Base-by-base conservation (phyloP, 306 rosid species). In the Vigna nakashimae region DNA sequence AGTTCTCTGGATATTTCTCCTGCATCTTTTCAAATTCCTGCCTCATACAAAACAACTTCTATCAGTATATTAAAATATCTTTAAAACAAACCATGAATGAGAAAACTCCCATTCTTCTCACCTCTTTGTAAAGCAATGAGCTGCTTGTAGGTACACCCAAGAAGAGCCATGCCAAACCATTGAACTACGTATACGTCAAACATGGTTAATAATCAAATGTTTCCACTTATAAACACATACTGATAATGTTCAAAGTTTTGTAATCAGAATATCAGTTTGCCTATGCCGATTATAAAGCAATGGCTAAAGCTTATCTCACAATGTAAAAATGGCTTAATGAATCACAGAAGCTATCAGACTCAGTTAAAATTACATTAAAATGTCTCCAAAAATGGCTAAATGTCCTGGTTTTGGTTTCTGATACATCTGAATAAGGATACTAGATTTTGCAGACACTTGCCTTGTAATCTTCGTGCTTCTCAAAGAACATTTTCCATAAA, bases 121-220 rank as follows among this genome's bases (percentile, higher is more conserved):
- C 95, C 93, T 92, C 97, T 78, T 92, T 92, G 69, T 92, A 92
- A 36, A 92, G 95, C 69, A 92, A 84, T 65, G 97, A 92, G 89
- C 90, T 92, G 74, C 95, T 77, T 42, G 97, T 92, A 65, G 97
- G 97, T 11, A 92, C 97, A 66, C 95, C 97, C 95, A 92, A 90
- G 88, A 90, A 92, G 38, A 92, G 97, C 95, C 95, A 92, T 17
- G 95, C 95, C 88, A 92, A 84, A 48, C 97, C 97, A 72, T 92
- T 88, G 86, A 85, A 90, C 97, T 92, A 69, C 81, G 69, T n/a
- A 30, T 63, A 60, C 43, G 74, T 74, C 72, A 73, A 79, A 30
- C 60, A 56, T 24, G 34, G 70, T 79, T 50, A 70, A 49, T 48
- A 40, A 65, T 40, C 63, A 30, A 38, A 52, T 11, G 2, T 40